A percentile compares a stretch with the other conserved stretches of the same genome.
Conservation (phyloP, 139 green algal species). For the Chlorella vulgaris region DNA sequence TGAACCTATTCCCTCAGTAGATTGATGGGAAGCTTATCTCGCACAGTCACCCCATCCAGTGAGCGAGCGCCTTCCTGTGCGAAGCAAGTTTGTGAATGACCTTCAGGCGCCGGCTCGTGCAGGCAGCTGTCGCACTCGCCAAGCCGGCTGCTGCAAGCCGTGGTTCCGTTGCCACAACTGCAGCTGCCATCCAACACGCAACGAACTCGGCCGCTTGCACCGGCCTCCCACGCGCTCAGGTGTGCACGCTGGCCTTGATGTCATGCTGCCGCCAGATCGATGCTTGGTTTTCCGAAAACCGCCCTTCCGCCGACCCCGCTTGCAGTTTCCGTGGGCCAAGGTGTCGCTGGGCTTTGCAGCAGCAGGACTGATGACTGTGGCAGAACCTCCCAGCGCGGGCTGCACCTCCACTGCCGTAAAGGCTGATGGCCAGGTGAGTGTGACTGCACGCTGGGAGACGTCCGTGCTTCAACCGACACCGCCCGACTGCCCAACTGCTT, state of each 20-base stretch:
- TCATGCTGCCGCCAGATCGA: not conserved
- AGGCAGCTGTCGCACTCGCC: not conserved
- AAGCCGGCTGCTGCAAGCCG: not conserved
- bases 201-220: not conserved
- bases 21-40: too few species aligned
- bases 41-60: too few species aligned
- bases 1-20: too few species aligned
- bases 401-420: not conserved
- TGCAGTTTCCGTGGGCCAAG: conserved; percentile 36
- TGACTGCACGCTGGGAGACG: not conserved
- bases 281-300: too few species aligned
- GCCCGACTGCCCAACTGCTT: not conserved
- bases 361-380: conserved; percentile 35
- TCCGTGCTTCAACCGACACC: too few species aligned
- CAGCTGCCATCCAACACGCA: not conserved
- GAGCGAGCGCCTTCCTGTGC: too few species aligned
- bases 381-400: conserved; percentile 25
- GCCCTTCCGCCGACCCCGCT: not conserved
- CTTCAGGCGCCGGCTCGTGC: not conserved
- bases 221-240: not conserved
- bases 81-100: too few species aligned
- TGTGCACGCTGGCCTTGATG: not conserved
- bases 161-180: not conserved
- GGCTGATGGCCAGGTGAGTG: not conserved
- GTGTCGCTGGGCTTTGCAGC: conserved; percentile 30